Evolutionary conservation across 208 protist species (phyloP), one percentile per base, ranked within the genome.

Genomic region (Balamuthia mandrillaris): DNA sequence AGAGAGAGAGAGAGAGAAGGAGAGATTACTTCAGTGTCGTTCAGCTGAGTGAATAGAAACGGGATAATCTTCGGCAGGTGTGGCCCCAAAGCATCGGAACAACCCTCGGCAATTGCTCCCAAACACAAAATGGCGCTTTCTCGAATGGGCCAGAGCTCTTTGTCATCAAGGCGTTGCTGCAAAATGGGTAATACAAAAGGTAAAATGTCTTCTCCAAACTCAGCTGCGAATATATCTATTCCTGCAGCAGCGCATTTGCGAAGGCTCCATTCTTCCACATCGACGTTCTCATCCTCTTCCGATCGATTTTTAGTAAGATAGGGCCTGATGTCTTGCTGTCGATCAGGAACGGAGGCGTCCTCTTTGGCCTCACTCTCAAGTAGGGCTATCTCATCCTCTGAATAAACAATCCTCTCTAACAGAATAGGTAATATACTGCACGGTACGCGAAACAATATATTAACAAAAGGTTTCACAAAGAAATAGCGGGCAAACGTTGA

Each of bases 401-500:
- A 75, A 72, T 95, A 96, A n/a, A 93, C 88, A 93, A 96, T 96
- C 44, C 87, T 35, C 47, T 94, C 85, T n/a, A 95, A 82, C 60
- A 95, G 54, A 9, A 94, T 75, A 44, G 92, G 93, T n/a, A 94
- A 65, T 18, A 95, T 78, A 6, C 85, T 81, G 29, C 6, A 9
- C 39, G 35, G 33, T 65, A 10, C 14, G 45, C 27, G 5, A 78
- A 2, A 27, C 49, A 7, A 78, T 10, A 49, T 7, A 12, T n/a
- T 10, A 51, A 58, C n/a, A 18, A 24, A 45, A 70, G 61, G 21
- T 21, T 58, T 63, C 54, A 65, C 35, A 79, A 63, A 66, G 6
- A 33, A n/a, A 60, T 49, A 37, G 33, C 49, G 41, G 47, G 45
- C 51, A 4, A 74, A 18, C 45, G 33, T 12, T 7, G 37, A 14